These are phyloP conservation scores for Nemania diffusa DNA, from an alignment of 2,329 filamentous ascomycete genomes.

Conservation along the genomic window DNA sequence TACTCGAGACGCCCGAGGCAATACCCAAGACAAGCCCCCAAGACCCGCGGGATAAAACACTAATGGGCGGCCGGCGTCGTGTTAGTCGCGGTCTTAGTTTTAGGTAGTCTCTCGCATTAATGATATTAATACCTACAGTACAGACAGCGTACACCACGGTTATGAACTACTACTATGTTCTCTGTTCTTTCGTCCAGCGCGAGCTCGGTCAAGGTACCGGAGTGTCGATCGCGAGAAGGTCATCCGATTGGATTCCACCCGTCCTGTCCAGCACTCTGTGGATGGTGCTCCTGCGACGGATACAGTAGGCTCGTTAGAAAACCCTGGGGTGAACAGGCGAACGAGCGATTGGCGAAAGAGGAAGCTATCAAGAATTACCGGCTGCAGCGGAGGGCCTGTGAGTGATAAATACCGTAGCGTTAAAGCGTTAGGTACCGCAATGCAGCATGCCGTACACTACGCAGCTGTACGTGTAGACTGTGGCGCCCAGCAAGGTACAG, in stretches of 20 bases:
- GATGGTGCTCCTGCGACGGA: constrained; percentile 16
- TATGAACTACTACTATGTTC: constrained; percentile 4
- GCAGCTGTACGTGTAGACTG: not conserved
- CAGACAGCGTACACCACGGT: not conserved
- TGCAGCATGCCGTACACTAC: constrained; percentile 3
- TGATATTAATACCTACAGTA: no score
- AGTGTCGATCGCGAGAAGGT: constrained; percentile 15
- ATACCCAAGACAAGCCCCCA: not conserved
- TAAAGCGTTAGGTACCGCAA: constrained; percentile 8
- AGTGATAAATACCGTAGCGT: constrained; percentile 31
- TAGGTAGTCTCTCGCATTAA: constrained; percentile 30
- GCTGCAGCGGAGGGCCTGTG: constrained; percentile 29
- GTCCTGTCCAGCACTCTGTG: constrained; percentile 2
- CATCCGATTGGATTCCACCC: constrained; percentile 10
- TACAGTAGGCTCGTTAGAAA: constrained; percentile 18
- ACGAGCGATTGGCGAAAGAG: constrained; percentile 38
- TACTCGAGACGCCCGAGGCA: not conserved
- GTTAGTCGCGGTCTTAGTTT: constrained; percentile 19
- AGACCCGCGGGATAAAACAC: constrained; percentile 25
- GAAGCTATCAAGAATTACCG: constrained; percentile 36
- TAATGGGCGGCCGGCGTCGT: constrained; percentile 21
- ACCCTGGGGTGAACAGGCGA: constrained; percentile 16
- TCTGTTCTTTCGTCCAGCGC: not conserved
- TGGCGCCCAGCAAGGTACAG: not conserved
- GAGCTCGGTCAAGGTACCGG: constrained; percentile 12